phyloP scores from a whole-genome alignment of 176 grass and related monocot species.

The Melocanna baccifera region DNA sequence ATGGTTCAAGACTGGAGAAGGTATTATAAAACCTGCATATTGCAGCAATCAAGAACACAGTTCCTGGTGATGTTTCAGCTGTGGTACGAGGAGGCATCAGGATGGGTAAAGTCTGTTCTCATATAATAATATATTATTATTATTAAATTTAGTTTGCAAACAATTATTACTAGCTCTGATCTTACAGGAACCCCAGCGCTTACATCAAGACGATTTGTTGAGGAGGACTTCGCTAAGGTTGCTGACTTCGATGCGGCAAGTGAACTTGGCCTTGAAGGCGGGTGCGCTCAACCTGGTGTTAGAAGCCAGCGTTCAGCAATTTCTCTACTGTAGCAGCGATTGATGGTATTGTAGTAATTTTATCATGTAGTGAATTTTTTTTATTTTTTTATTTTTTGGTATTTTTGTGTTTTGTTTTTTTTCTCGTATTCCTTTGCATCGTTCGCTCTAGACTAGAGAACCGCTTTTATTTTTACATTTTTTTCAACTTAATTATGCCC shows the following conservation, averaged over 20 bases:
- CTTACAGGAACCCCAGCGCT: conserved; percentile 89
- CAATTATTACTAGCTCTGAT: conserved; percentile 5
- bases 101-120: conserved; percentile 67
- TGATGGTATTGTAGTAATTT: too few relatives aligned
- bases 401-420: too few relatives aligned
- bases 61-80: conserved; percentile 98
- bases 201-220: conserved; percentile 94
- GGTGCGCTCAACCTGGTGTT: too few relatives aligned
- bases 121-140: not conserved
- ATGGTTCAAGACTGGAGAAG: conserved; percentile 97
- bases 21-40: conserved; percentile 93
- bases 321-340: too few relatives aligned
- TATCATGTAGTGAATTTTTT: too few relatives aligned
- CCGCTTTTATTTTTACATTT: too few relatives aligned
- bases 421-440: too few relatives aligned
- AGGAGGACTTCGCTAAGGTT: conserved; percentile 97
- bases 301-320: too few relatives aligned
- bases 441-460: too few relatives aligned
- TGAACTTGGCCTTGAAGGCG: conserved; percentile 74
- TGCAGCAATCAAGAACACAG: conserved; percentile 98
- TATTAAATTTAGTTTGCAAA: conserved; percentile 7
- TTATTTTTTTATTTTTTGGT: too few relatives aligned
- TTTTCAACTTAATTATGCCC: too few relatives aligned
- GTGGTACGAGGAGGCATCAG: conserved; percentile 99
- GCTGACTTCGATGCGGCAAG: conserved; percentile 79